These are phyloP conservation scores for Aspergillus ellipticus DNA, from an alignment of 495 filamentous ascomycete species.

Conservation along the genomic window DNA sequence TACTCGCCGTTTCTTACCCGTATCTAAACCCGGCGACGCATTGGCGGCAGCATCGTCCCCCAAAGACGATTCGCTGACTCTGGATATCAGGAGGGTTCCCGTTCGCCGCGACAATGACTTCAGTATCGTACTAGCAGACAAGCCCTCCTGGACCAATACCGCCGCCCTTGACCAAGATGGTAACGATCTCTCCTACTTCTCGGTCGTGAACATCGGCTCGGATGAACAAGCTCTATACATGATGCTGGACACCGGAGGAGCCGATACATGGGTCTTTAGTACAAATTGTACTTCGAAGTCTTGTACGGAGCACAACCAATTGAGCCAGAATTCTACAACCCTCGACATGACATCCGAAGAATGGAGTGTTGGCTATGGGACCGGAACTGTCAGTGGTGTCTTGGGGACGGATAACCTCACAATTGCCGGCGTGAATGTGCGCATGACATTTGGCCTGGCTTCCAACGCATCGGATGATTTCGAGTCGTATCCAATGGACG, in stretches of 20 bases:
- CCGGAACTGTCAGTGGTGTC: constrained; percentile 61
- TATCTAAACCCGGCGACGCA: constrained; percentile 15
- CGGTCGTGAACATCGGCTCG: constrained; percentile 63
- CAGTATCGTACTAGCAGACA: constrained; percentile 51
- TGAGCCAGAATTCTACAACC: constrained; percentile 58
- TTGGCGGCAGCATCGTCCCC: constrained; percentile 10
- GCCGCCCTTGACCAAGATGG: constrained; percentile 71
- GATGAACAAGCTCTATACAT: constrained; percentile 61
- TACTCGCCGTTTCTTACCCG: constrained; percentile 36
- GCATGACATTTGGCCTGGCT: constrained; percentile 66
- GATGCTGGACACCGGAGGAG: constrained; percentile 75
- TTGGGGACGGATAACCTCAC: constrained; percentile 60
- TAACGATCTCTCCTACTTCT: constrained; percentile 74
- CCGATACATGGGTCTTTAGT: constrained; percentile 75
- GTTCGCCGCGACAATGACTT: constrained; percentile 50
- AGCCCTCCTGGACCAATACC: constrained; percentile 53
- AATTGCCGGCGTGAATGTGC: constrained; percentile 59
- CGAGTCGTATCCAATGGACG: constrained; percentile 72
- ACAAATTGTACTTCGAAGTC: constrained; percentile 56
- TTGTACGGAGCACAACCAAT: constrained; percentile 64
- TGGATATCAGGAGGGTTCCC: constrained; percentile 30
- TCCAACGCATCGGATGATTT: constrained; percentile 66
- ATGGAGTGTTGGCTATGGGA: constrained; percentile 67
- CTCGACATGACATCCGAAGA: constrained; percentile 41
- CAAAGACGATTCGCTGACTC: constrained; percentile 17